Percentiles rank a stretch among this genome's conserved stretches.
These are phyloP conservation scores for Chytriomyces hyalinus DNA, from an alignment of 192 early-diverging fungal genomes.

Conservation along the genomic window DNA sequence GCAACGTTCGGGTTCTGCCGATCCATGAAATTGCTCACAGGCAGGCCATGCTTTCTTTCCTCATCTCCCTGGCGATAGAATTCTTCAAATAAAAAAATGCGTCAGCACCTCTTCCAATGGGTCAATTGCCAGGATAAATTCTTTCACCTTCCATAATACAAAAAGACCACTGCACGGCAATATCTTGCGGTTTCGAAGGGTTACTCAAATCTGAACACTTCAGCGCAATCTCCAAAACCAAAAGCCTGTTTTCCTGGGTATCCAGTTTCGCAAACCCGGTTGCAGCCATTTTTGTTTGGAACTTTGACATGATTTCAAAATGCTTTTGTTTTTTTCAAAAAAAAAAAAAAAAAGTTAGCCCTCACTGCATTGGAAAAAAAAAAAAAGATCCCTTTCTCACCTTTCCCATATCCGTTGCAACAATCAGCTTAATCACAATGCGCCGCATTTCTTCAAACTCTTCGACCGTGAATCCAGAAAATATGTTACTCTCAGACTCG, in stretches of 20 bases:
- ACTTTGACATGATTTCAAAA: constrained; percentile 65
- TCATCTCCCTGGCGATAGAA: constrained; percentile 55
- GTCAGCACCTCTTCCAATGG: background rate
- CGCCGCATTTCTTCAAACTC: constrained; percentile 54
- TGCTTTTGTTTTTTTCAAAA: constrained; percentile 38
- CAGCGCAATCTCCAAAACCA: constrained; percentile 59
- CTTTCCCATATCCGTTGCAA: constrained; percentile 63
- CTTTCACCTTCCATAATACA: constrained; percentile 56
- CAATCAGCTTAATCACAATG: constrained; percentile 49
- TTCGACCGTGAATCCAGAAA: constrained; percentile 50
- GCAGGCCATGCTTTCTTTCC: constrained; percentile 53
- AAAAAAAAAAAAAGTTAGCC: background rate
- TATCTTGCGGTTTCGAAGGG: constrained; percentile 45
- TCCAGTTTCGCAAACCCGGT: constrained; percentile 26
- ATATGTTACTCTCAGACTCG: constrained; percentile 52
- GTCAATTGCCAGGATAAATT: constrained; percentile 48
- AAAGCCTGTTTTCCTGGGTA: constrained; percentile 48
- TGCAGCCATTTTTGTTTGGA: constrained; percentile 58
- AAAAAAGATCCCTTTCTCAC: constrained; percentile 4
- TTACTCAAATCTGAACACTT: constrained; percentile 66
- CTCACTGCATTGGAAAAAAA: background rate
- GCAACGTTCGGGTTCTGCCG: constrained; percentile 52
- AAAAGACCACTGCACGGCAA: constrained; percentile 55
- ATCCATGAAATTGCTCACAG: constrained; percentile 64
- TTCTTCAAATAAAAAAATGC: constrained; percentile 11